Evolutionary conservation across 2,329 filamentous ascomycete genomes (phyloP), one percentile per base, ranked within the genome.

Genomic region (Trematosphaeria pertusa): DNA sequence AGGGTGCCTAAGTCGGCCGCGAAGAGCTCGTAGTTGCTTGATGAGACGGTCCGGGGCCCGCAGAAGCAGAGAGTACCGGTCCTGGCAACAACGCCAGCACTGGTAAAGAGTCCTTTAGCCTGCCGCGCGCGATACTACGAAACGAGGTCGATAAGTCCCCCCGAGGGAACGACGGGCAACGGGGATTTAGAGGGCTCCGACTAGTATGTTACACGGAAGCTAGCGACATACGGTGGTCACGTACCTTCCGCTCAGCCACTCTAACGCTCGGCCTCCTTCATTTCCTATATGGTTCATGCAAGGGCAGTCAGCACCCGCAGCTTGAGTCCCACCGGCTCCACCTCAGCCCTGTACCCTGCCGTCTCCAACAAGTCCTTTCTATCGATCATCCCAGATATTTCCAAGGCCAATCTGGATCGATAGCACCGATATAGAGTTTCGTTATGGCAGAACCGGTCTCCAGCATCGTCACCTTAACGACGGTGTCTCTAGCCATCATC

Each of bases 371-470:
- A 17, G 37, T 28, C 3, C 14, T 5, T 32, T 5, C 21, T n/a
- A 42, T 5, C 24, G 24, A 22, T 31, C 10, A 37, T 12, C 18
- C 32, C 7, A 24, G 28, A 31, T 7, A 20, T 35, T 11, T 19
- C 31, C 19, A 6, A 18, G n/a, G 15, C 15, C 39, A 35, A 43
- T 21, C 21, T 32, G n/a, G 17, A 28, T 31, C 14, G n/a, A n/a
- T n/a, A 17, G n/a, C n/a, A 26, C 18, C 12, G 19, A 14, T 37
- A 28, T 8, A 17, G 20, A 31, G 17, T 15, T 30, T 33, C 37
- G 42, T 11, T n/a, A 59, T 61, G 58, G 56, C 58, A 11, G 58
- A 61, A 20, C 24, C 48, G 1, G 33, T 50, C 2, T 48, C 54
- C 2, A 46, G 46, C 34, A 43, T 58, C 11, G 43, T 57, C 15